phyloP scores from a whole-genome alignment of 768 basidiomycete genomes.

The Sporobolomyces phaffii region DNA sequence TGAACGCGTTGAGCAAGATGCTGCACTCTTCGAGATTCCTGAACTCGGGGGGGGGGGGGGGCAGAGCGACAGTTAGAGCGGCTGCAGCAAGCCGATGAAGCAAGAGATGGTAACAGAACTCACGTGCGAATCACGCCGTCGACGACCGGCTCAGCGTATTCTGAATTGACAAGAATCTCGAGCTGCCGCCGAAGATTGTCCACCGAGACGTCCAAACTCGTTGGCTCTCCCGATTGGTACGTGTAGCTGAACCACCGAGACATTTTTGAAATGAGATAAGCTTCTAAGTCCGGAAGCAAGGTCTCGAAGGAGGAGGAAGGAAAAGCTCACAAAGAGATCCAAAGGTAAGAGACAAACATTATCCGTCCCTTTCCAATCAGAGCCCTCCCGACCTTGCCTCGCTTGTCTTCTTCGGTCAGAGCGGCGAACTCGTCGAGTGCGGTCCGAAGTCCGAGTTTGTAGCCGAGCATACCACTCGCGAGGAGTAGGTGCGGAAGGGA shows the following conservation, averaged over 20 bases:
- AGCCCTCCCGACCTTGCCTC: background rate
- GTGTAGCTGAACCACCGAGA: conserved; percentile 26
- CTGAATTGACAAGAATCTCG: conserved; percentile 9
- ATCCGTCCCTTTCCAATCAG: conserved; percentile 11
- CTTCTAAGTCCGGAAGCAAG: too few species aligned
- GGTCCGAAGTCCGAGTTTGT: conserved; percentile 5
- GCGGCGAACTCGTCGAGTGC: conserved; percentile 15
- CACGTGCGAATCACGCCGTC: conserved; percentile 26
- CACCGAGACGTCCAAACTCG: background rate
- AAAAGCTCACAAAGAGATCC: conserved; percentile 27
- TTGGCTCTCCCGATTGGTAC: conserved; percentile 12
- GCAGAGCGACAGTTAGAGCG: background rate
- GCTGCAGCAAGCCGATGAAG: too few species aligned
- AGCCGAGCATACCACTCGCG: conserved; percentile 10
- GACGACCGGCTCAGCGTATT: conserved; percentile 1
- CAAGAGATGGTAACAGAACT: background rate
- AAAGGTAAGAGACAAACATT: conserved; percentile 15
- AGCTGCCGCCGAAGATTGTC: conserved; percentile 13
- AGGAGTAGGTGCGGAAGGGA: conserved; percentile 17
- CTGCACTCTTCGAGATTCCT: conserved; percentile 29
- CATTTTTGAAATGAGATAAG: too few species aligned
- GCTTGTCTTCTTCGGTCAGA: conserved; percentile 20
- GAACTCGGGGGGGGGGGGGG: background rate
- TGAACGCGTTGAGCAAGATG: conserved; percentile 16
- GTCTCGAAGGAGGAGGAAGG: background rate